A percentile compares a stretch with the other conserved stretches of the same genome.
Conservation (phyloP, 2,329 filamentous ascomycete species). For the Stachybotrys echinatus region DNA sequence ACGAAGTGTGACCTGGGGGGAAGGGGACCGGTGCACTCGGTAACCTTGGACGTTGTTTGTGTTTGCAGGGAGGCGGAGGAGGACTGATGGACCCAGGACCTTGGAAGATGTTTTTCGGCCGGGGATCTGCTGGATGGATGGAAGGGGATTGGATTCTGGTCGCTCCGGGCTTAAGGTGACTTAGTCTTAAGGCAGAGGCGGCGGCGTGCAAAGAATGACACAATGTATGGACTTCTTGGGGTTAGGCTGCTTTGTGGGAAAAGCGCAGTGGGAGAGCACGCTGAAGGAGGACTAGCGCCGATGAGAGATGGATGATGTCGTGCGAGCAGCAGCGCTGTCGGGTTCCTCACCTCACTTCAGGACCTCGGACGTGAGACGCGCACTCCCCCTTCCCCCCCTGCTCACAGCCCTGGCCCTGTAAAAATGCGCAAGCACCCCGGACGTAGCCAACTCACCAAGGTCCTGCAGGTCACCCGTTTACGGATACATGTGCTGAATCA, state of each 20-base stretch:
- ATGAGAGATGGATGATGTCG: neutral
- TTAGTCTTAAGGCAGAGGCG: neutral
- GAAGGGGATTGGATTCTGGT: neutral
- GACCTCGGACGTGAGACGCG: neutral
- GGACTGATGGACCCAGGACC: too few relatives aligned
- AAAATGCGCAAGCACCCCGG: neutral
- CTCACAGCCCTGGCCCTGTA: neutral
- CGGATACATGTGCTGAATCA: too few relatives aligned
- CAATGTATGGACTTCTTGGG: neutral
- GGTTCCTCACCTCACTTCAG: neutral
- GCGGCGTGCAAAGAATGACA: slow-evolving; percentile 1
- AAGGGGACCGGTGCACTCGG: neutral
- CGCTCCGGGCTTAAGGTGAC: neutral
- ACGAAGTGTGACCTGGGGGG: neutral
- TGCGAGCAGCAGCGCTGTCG: neutral
- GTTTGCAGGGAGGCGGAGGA: neutral
- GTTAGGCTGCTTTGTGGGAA: neutral
- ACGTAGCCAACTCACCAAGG: neutral
- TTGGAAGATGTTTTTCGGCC: too few relatives aligned
- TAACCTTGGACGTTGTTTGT: neutral
- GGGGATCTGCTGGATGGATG: too few relatives aligned
- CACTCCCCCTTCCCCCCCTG: neutral
- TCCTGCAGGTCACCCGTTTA: neutral
- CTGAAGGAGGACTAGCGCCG: neutral
- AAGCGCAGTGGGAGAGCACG: too few relatives aligned